These are phyloP conservation scores for Penicillium decumbens DNA, from an alignment of 2,329 filamentous ascomycete species.

Conservation along the genomic window DNA sequence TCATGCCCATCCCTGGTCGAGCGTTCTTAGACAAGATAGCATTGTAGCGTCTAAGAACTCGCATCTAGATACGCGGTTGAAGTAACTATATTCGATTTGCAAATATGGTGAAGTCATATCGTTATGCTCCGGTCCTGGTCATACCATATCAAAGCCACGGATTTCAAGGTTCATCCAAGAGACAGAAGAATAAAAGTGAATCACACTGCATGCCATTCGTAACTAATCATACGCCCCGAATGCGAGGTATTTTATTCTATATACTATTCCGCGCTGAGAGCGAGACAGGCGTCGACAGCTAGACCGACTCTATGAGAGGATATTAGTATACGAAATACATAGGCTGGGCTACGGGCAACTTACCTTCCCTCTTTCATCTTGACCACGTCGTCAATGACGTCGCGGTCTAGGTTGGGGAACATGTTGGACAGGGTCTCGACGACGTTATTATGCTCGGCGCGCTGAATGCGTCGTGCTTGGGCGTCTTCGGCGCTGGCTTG, in stretches of 20 bases:
- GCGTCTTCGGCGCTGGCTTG: constrained; percentile 88
- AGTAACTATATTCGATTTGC: too few relatives aligned
- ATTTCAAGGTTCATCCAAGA: background rate
- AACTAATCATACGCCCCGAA: background rate
- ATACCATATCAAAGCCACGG: background rate
- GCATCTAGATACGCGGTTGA: too few relatives aligned
- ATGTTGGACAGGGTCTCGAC: constrained; percentile 93
- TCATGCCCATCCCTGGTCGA: background rate
- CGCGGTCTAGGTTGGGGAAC: constrained; percentile 92
- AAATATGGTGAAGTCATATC: too few relatives aligned
- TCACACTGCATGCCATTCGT: background rate
- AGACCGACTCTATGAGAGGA: constrained; percentile 61
- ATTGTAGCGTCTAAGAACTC: too few relatives aligned
- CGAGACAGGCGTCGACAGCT: constrained; percentile 81
- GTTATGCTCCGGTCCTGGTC: too few relatives aligned
- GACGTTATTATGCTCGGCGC: constrained; percentile 80
- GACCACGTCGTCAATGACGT: constrained; percentile 95
- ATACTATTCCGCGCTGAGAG: constrained; percentile 52
- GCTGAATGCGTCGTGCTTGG: constrained; percentile 76
- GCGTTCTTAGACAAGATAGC: too few relatives aligned
- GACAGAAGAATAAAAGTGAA: too few relatives aligned
- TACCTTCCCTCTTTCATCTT: constrained; percentile 90
- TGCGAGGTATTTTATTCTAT: constrained; percentile 8
- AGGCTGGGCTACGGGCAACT: constrained; percentile 36
- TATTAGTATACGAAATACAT: constrained; percentile 8